A percentile compares a stretch with the other conserved stretches of the same genome.
Conservation (phyloP, 1,139 yeast genomes). For the Yamadazyma songkhlaensis region DNA sequence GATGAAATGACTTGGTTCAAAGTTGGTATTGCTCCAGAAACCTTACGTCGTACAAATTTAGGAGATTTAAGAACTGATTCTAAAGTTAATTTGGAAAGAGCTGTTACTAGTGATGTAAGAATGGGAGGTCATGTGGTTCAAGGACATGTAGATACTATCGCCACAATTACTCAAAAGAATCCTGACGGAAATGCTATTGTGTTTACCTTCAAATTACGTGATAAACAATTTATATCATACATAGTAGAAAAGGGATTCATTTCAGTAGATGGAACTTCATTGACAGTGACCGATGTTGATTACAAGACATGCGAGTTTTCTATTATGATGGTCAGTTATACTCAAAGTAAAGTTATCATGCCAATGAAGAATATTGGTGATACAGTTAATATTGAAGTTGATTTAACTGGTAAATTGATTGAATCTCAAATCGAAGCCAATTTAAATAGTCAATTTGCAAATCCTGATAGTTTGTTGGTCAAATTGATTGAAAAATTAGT, state of each 20-base stretch:
- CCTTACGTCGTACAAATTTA: constrained; percentile 76
- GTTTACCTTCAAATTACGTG: constrained; percentile 72
- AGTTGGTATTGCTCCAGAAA: constrained; percentile 93
- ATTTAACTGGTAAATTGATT: constrained; percentile 85
- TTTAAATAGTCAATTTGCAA: constrained; percentile 52
- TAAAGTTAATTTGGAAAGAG: constrained; percentile 85
- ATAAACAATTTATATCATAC: constrained; percentile 61
- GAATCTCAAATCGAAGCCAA: constrained; percentile 75
- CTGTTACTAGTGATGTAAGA: constrained; percentile 76
- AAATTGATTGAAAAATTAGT: constrained; percentile 50
- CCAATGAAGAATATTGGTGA: constrained; percentile 64
- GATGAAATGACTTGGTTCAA: constrained; percentile 54
- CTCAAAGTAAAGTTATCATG: constrained; percentile 78
- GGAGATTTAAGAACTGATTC: constrained; percentile 57
- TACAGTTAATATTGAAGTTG: constrained; percentile 86
- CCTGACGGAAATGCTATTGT: constrained; percentile 79
- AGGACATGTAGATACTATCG: constrained; percentile 94
- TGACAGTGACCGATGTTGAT: constrained; percentile 82
- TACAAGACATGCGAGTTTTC: constrained; percentile 57
- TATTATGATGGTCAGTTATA: constrained; percentile 89
- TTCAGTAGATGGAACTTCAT: constrained; percentile 89
- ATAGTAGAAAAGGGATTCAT: constrained; percentile 94
- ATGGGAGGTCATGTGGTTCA: constrained; percentile 98
- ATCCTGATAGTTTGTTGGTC: constrained; percentile 35
- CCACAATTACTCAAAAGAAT: constrained; percentile 51